Base-by-base conservation (phyloP, 345 rosid species). In the Euphorbia pulcherrima region DNA sequence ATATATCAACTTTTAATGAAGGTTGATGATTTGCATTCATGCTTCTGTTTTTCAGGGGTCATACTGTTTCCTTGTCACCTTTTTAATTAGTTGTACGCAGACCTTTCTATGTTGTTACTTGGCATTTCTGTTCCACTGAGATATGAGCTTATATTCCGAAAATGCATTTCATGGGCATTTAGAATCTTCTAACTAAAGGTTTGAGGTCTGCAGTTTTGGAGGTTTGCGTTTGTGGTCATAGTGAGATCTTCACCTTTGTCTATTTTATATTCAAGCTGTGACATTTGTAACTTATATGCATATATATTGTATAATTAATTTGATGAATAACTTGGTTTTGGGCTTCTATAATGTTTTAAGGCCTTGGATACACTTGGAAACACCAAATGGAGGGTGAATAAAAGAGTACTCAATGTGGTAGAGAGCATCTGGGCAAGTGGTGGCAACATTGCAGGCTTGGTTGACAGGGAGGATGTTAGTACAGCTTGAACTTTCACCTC, bases 341-440 rank as follows among this genome's bases (percentile, higher is more conserved):
- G 10, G 60, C 20, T 62, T 58, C 24, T 62, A 20, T 41, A 57
- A 48, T 71, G 64, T 68, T 37, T 57, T 37, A 70, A 76, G 80
- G 80, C 80, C 56, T 50, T 76, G 67, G 76, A 76, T 68, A 72
- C 70, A 6, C 80, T 76, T 23, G 80, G 80, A 48, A 71, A 40
- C 57, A 76, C 80, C 26, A 76, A 76, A 72, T 76, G 80, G 80
- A 76, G 73, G 69, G 80, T 76, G 69, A 76, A 72, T 18, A 62
- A 64, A 76, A 72, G 66, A 68, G 52, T 76, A 33, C 70, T 76
- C 54, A 62, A 72, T 76, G 80, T 63, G 21, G 75, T 76, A 37
- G 80, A 76, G 63, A 76, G 61, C 30, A 17, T 76, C 48, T 76
- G 80, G 80, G 76, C 70, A 30, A 55, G 57, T 33, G 80, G 80